Evolutionary conservation across 2,329 filamentous ascomycete genomes (phyloP).

Genomic region (Bipolaris cookei): DNA sequence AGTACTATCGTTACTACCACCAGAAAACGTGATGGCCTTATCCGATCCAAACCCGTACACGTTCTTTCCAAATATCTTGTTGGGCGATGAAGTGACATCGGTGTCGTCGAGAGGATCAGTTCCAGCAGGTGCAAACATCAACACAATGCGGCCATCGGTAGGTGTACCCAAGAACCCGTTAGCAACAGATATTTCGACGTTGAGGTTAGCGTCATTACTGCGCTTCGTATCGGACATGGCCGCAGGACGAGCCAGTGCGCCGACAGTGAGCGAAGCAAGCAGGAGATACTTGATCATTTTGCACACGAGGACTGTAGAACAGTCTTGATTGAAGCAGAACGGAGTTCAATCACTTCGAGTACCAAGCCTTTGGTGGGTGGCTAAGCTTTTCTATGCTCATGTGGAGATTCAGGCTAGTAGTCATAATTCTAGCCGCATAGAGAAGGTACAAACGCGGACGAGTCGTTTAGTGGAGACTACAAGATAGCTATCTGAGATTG

Average conservation of each 20-base stretch:
- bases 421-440: conserved; percentile 1
- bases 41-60: conserved; percentile 36
- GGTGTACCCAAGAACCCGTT: conserved; percentile 34
- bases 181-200: conserved; percentile 36
- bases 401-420: conserved; percentile 4
- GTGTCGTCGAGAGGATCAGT: conserved; percentile 46
- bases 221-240: not conserved
- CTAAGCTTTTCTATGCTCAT: not conserved
- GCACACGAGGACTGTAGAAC: not conserved
- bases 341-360: not conserved
- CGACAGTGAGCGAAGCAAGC: conserved; percentile 3
- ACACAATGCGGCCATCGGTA: conserved; percentile 41
- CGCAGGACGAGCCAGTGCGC: conserved; percentile 8
- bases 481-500: conserved; percentile 1
- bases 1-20: conserved; percentile 34
- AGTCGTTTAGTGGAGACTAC: not conserved
- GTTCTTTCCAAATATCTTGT: conserved; percentile 49
- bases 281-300: conserved; percentile 10
- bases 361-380: no score
- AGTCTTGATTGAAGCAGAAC: not conserved
- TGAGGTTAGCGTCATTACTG: conserved; percentile 4
- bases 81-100: conserved; percentile 44
- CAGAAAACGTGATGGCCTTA: conserved; percentile 32
- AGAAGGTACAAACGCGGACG: conserved; percentile 7
- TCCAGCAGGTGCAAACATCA: conserved; percentile 46